A percentile compares a stretch with the other conserved stretches of the same genome.
phyloP scores from a whole-genome alignment of 1,139 yeast genomes.

The Taphrina betulina region DNA sequence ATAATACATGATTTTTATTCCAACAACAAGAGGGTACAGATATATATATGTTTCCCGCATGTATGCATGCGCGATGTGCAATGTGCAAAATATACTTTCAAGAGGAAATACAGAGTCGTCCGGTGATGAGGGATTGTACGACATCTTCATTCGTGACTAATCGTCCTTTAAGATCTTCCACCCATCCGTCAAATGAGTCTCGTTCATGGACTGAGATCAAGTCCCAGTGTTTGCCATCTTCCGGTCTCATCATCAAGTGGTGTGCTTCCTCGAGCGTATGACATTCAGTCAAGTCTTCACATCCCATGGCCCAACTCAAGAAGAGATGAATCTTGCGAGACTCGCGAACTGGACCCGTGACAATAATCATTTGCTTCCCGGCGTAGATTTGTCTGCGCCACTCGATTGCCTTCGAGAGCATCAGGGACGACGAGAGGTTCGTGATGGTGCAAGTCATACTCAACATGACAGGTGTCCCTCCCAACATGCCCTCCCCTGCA shows the following conservation, averaged over 20 bases:
- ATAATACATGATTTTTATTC: no score
- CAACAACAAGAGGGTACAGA: no score
- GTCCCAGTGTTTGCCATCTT: conserved; percentile 22
- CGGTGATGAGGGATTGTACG: conserved; percentile 25
- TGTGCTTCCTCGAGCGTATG: conserved; percentile 12
- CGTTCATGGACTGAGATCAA: conserved; percentile 3
- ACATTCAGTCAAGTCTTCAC: conserved; percentile 21
- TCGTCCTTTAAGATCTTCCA: conserved; percentile 1
- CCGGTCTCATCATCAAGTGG: conserved; percentile 8
- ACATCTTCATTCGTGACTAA: conserved; percentile 30
- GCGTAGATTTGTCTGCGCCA: background rate
- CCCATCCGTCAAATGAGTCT: background rate
- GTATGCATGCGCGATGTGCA: no score
- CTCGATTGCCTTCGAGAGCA: background rate
- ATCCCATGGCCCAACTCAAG: conserved; percentile 30
- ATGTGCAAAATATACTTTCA: no score
- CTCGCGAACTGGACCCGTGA: conserved; percentile 7
- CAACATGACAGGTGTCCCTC: conserved; percentile 1
- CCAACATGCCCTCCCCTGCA: conserved; percentile 24
- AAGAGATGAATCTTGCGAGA: conserved; percentile 22
- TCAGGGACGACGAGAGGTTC: background rate
- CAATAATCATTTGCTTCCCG: conserved; percentile 20
- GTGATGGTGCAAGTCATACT: conserved; percentile 2
- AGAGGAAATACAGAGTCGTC: conserved; percentile 18
- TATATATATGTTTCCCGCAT: no score